Base-by-base conservation (phyloP, 2,329 filamentous ascomycete genomes). In the Aspergillus ruber region DNA sequence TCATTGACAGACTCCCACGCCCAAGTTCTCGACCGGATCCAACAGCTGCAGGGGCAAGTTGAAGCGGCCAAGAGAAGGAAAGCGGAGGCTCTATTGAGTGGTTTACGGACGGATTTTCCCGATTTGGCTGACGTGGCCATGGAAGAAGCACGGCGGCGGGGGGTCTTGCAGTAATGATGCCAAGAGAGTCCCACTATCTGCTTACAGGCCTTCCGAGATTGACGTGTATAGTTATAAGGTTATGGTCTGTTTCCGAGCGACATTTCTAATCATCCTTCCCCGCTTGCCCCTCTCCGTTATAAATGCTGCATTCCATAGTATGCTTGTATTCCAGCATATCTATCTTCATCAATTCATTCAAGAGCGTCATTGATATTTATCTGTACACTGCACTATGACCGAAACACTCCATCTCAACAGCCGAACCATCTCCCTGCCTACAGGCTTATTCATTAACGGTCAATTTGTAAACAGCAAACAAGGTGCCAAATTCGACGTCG, bases 1-100 rank as follows among this genome's bases (percentile, higher is more conserved):
- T 58, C 54, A 12, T 41, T 61, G 20, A 50, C 56, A 15, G 57
- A 61, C 1, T 61, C 58, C 3, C 57, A 61, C 35, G 52, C 51
- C 7, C 52, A 54, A 23, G 42, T 61, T 10, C 44, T 55, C 9
- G 53, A 61, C 10, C 52, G 56, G 15, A 56, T 59, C 33, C 41
- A 38, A 12, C 45, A 50, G 25, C 21, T 59, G 17, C 55, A 63
- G 40, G 36, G 9, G 20, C 50, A 55, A 33, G 44, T 55, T 43
- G 54, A 55, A 39, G 45, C 42, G 41, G 39, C 33, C 12, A 55
- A 45, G 39, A 46, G 50, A 47, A 46, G 42, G 38, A 56, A 58
- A 42, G 50, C 55, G 6, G 52, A 57, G 36, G 9, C 25, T 15
- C 47, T 56, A 6, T 49, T 56, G 13, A 47, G 17, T 27, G 49